These are phyloP conservation scores for Butyriboletus loyo DNA, from an alignment of 768 basidiomycete species.

Conservation along the genomic window DNA sequence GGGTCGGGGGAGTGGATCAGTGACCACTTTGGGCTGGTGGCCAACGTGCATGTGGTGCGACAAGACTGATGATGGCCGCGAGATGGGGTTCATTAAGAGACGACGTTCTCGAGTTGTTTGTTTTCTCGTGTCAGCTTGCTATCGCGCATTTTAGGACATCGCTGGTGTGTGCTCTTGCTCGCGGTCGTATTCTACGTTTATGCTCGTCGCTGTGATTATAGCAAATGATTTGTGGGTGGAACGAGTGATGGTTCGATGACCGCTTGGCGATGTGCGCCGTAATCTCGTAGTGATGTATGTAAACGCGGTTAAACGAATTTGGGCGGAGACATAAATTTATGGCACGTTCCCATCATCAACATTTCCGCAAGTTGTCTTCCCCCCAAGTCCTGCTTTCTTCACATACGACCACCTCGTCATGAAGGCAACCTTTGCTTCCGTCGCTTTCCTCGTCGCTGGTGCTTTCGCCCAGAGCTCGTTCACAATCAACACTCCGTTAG, in stretches of 20 bases:
- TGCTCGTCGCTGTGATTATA: constrained; percentile 15
- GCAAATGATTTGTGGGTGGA: background rate
- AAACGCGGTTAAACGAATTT: constrained; percentile 12
- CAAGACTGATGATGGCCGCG: constrained; percentile 12
- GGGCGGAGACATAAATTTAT: constrained; percentile 35
- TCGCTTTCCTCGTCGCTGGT: constrained; percentile 41
- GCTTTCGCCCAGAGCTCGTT: constrained; percentile 50
- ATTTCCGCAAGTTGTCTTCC: constrained; percentile 13
- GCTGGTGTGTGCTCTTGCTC: background rate
- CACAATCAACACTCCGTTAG: constrained; percentile 72
- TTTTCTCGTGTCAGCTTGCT: background rate
- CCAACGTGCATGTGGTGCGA: constrained; percentile 33
- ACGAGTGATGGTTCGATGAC: too few relatives aligned
- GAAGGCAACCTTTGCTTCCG: constrained; percentile 41
- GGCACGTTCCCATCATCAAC: constrained; percentile 12
- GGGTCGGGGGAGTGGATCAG: constrained; percentile 49
- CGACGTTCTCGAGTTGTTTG: background rate
- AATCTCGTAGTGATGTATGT: constrained; percentile 9
- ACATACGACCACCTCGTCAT: constrained; percentile 34
- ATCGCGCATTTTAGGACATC: constrained; percentile 6
- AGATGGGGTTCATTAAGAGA: constrained; percentile 5
- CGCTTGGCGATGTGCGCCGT: constrained; percentile 2
- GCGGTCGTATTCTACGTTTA: background rate
- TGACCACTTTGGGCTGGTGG: constrained; percentile 64
- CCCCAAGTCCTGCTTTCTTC: constrained; percentile 6